Evolutionary conservation across 345 rosid genomes (phyloP).

Genomic region (Lagerstroemia speciosa): DNA sequence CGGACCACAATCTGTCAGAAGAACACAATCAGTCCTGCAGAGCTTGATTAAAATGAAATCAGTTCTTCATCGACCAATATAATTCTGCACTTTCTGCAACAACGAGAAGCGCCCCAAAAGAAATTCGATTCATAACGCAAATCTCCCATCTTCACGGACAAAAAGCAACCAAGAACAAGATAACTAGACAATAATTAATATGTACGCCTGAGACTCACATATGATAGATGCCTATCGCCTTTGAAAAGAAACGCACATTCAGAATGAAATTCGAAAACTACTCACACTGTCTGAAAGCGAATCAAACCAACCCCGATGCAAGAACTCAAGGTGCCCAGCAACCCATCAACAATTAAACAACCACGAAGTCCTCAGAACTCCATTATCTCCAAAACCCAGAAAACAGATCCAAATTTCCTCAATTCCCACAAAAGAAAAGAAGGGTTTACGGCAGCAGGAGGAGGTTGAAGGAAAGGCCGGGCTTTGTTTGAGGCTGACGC

Average conservation of each 20-base stretch:
- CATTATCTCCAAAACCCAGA: background rate
- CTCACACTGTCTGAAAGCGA: slow-evolving; percentile 1
- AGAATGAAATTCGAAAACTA: background rate
- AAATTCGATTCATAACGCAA: background rate
- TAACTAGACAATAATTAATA: background rate
- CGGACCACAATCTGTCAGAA: background rate
- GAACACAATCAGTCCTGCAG: background rate
- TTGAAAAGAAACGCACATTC: background rate
- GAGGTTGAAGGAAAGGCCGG: background rate
- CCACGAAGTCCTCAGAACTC: background rate
- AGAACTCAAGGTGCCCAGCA: background rate
- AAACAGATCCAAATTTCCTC: slow-evolving; percentile 16
- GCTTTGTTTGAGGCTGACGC: background rate
- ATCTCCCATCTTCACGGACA: background rate
- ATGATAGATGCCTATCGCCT: background rate
- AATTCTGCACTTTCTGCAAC: background rate
- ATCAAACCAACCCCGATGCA: background rate
- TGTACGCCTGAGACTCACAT: background rate
- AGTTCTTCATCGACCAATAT: background rate
- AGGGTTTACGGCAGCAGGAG: background rate
- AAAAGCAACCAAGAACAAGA: background rate
- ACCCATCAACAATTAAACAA: slow-evolving; percentile 7
- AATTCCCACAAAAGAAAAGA: slow-evolving; percentile 8
- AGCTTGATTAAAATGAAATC: background rate
- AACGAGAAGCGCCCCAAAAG: background rate